Conservation (phyloP, 495 filamentous ascomycete species). For the Penicillium atrosanguineum region DNA sequence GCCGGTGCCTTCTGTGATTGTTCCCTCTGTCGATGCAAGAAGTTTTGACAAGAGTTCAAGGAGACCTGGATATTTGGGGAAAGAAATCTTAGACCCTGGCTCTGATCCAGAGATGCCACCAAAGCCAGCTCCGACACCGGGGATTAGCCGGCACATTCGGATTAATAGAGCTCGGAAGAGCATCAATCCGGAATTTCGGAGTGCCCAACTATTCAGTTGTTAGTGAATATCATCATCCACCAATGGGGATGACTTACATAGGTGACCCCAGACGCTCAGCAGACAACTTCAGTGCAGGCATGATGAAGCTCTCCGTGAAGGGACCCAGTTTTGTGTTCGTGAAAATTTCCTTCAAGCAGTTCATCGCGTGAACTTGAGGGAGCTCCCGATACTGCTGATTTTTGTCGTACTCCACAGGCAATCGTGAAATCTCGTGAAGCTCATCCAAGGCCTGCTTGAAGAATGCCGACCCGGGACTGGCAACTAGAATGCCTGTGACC, state of each 20-base stretch:
- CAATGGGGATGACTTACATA: conserved; percentile 41
- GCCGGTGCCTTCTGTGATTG: conserved; percentile 41
- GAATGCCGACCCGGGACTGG: conserved; percentile 37
- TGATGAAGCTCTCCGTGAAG: conserved; percentile 64
- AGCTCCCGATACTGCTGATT: conserved; percentile 55
- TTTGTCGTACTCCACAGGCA: conserved; percentile 46
- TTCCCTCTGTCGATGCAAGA: conserved; percentile 47
- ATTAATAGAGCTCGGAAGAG: conserved; percentile 81
- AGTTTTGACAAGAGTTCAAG: conserved; percentile 65
- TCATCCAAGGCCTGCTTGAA: conserved; percentile 52
- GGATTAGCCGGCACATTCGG: conserved; percentile 49
- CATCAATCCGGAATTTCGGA: conserved; percentile 89
- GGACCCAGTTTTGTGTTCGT: conserved; percentile 68
- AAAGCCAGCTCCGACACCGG: conserved; percentile 35
- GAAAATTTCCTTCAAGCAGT: conserved; percentile 86
- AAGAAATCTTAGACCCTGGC: conserved; percentile 40
- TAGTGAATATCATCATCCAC: conserved; percentile 2
- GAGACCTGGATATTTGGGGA: conserved; percentile 68
- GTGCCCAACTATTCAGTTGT: conserved; percentile 67
- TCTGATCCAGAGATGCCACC: conserved; percentile 44
- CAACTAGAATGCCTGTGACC: conserved; percentile 67
- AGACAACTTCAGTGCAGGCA: conserved; percentile 69
- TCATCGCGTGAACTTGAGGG: conserved; percentile 91
- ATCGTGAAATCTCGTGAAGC: conserved; percentile 55
- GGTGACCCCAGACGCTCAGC: conserved; percentile 63